These are phyloP conservation scores for Malania oleifera DNA, from an alignment of 164 flowering plant genomes.

Conservation along the genomic window DNA sequence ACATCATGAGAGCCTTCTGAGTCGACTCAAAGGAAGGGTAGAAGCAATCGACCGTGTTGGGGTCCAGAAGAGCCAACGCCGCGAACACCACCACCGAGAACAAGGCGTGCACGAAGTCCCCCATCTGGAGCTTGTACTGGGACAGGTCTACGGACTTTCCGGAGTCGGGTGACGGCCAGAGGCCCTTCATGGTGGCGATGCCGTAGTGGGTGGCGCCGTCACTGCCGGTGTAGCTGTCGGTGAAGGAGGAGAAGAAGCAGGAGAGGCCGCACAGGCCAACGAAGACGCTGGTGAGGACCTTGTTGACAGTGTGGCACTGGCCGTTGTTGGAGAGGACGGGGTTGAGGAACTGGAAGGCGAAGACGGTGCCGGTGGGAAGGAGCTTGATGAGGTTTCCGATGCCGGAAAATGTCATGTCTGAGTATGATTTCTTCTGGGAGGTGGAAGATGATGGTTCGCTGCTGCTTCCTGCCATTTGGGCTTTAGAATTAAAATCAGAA, in stretches of 20 bases:
- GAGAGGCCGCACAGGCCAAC: slow-evolving; percentile 51
- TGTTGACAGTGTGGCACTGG: slow-evolving; percentile 27
- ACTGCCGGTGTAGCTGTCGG: slow-evolving; percentile 59
- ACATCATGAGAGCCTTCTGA: background rate
- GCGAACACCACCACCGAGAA: slow-evolving; percentile 8
- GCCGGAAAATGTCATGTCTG: slow-evolving; percentile 16
- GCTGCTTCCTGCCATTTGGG: slow-evolving; percentile 2
- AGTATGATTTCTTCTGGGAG: background rate
- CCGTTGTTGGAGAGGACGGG: slow-evolving; percentile 12
- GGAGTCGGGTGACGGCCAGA: slow-evolving; percentile 38
- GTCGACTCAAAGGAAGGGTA: background rate
- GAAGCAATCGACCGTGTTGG: background rate
- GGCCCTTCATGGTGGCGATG: slow-evolving; percentile 54
- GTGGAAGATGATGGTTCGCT: background rate
- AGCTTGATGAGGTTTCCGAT: slow-evolving; percentile 9
- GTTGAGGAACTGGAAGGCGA: slow-evolving; percentile 7
- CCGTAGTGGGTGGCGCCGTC: slow-evolving; percentile 59
- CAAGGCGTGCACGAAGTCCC: slow-evolving; percentile 5
- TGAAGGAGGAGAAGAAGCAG: slow-evolving; percentile 62
- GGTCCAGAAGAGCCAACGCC: slow-evolving; percentile 1
- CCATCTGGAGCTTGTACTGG: slow-evolving; percentile 34
- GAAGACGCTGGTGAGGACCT: slow-evolving; percentile 44
- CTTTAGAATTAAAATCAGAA: too few species aligned
- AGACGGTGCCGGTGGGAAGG: slow-evolving; percentile 15
- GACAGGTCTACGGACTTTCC: slow-evolving; percentile 29